Evolutionary conservation across 495 filamentous ascomycete genomes (phyloP), one percentile per base, ranked within the genome.

Genomic region (Penicillium roqueforti): DNA sequence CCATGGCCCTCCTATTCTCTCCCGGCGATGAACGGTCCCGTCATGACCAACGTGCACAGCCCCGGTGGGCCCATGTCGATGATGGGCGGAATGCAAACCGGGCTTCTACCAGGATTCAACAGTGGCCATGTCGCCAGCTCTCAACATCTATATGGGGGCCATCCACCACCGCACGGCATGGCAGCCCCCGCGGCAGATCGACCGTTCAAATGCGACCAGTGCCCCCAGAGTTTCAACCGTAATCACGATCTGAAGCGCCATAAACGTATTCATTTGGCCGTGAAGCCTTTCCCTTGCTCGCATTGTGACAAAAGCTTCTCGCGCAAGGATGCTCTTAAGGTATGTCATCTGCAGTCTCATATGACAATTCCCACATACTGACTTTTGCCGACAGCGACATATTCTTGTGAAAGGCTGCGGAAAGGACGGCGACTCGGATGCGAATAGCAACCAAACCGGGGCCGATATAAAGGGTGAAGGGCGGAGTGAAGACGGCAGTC

Each of bases 241-340:
- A 98, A 98, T 51, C 95, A 98, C 63, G 95, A 98, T 64, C 74
- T 98, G 49, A 98, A 98, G 68, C 82, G 93, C 40, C 93, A 98
- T 61, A 95, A 95, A 68, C 76, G 91, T 51, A 98, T 98, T 51
- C 93, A 98, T 70, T 72, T 97, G 43, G 88, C 91, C 0, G 88
- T 97, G 43, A 98, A 98, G 76, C 93, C 93, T 0, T 97, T 91
- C 68, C 92, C 93, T 0, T 98, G 93, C 63, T 80, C 69, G 10
- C 85, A 89, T 60, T 98, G 93, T 63, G 91, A 96, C 29, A 98
- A 97, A 82, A 93, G 89, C 69, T 98, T 98, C 60, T 96, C 90
- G 18, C 76, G 93, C 37, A 98, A 97, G 68, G 93, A 98, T 76
- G 93, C 93, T 18, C 77, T 98, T 13, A 98, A 98, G 88, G 93